Percentiles rank a stretch among this genome's conserved stretches.
These are phyloP conservation scores for Talaromyces sp. DNA, from an alignment of 2,329 filamentous ascomycete species.

Conservation along the genomic window DNA sequence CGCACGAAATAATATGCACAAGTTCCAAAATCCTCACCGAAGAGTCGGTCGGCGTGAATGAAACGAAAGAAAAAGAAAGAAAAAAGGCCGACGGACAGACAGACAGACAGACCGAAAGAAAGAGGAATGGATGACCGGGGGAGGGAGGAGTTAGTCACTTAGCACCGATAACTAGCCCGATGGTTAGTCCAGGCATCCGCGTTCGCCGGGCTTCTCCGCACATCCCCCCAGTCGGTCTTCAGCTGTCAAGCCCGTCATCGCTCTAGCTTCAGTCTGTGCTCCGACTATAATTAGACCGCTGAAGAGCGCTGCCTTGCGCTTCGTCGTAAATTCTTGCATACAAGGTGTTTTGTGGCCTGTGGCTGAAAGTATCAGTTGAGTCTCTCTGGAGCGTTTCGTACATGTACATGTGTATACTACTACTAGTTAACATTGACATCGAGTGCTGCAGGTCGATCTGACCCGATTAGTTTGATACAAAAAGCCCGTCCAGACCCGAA, in stretches of 20 bases:
- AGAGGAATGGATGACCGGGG: not conserved
- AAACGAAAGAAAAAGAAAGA: not conserved
- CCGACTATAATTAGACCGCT: not conserved
- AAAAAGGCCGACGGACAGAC: not conserved
- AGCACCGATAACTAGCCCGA: too few relatives aligned
- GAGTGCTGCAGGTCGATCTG: not conserved
- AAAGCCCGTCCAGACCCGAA: not conserved
- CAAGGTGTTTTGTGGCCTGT: not conserved
- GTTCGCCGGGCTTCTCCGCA: not conserved
- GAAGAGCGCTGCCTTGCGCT: not conserved
- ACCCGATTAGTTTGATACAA: not conserved
- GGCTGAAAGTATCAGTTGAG: too few relatives aligned
- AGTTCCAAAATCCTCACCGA: not conserved
- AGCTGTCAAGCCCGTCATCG: not conserved
- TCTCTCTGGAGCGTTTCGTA: not conserved
- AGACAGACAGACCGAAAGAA: not conserved
- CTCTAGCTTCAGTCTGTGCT: not conserved
- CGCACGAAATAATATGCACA: not conserved
- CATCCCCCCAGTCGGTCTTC: not conserved
- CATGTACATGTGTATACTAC: too few relatives aligned
- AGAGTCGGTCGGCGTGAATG: not conserved
- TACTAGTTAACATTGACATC: too few relatives aligned
- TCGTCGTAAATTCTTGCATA: not conserved
- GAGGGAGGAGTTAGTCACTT: not conserved
- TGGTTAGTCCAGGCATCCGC: not conserved